These are phyloP conservation scores for Abortiporus biennis DNA, from an alignment of 1,284 basidiomycete genomes.

Conservation along the genomic window DNA sequence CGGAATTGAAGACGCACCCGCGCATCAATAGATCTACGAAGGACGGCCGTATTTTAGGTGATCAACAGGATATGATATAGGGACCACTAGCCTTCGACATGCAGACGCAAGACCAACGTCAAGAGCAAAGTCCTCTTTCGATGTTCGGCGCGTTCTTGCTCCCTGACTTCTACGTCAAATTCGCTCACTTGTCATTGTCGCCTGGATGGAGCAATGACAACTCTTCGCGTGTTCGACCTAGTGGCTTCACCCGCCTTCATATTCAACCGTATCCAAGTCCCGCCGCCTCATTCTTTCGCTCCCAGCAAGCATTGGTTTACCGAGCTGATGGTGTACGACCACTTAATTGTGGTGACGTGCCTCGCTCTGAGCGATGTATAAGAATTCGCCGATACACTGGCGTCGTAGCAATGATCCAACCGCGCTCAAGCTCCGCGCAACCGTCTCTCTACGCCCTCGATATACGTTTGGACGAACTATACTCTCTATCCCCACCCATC, in stretches of 20 bases:
- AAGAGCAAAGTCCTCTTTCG: constrained; percentile 34
- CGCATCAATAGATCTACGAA: no score
- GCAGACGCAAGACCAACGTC: no score
- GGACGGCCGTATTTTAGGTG: no score
- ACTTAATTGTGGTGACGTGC: constrained; percentile 71
- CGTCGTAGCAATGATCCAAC: no score
- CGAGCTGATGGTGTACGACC: no score
- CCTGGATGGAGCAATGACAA: background rate
- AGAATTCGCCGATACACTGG: constrained; percentile 63
- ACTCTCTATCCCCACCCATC: no score
- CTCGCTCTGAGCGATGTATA: constrained; percentile 29
- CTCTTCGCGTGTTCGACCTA: constrained; percentile 21
- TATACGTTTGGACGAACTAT: no score
- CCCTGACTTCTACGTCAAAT: constrained; percentile 30
- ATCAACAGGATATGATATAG: no score
- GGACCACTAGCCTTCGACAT: no score
- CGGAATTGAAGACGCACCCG: no score
- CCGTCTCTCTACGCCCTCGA: no score
- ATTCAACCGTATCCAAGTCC: constrained; percentile 33
- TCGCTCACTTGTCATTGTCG: constrained; percentile 5
- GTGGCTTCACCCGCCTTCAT: constrained; percentile 27
- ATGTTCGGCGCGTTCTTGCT: constrained; percentile 49
- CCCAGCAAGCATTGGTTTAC: constrained; percentile 33
- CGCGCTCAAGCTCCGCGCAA: no score
- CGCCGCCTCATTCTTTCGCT: constrained; percentile 37